phyloP scores from a whole-genome alignment of 192 early-diverging fungal genomes.

The Backusella tuberculispora region DNA sequence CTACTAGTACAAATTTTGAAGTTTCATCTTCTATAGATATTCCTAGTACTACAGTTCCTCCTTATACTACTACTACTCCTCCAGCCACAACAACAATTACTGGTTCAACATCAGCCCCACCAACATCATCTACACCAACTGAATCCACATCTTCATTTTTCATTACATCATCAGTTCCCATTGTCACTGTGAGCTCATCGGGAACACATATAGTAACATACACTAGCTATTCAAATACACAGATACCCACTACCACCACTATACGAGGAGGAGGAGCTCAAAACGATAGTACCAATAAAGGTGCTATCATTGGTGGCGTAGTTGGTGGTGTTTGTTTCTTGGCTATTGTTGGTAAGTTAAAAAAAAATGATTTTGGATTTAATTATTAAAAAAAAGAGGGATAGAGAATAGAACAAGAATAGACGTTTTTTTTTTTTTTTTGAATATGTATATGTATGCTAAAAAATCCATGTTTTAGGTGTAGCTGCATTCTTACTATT shows the following conservation, averaged over 20 bases:
- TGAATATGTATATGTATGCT: neutral
- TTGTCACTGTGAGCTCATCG: neutral
- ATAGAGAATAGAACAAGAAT: neutral
- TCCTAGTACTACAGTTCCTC: neutral
- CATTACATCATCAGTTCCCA: neutral
- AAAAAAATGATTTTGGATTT: too few relatives aligned
- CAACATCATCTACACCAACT: neutral
- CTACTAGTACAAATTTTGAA: neutral
- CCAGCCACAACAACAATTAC: neutral
- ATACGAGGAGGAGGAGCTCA: too few relatives aligned
- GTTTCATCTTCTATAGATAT: neutral
- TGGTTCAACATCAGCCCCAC: neutral
- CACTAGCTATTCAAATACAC: neutral
- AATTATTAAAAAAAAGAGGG: neutral
- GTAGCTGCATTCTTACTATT: slow-evolving; percentile 12
- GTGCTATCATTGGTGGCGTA: neutral
- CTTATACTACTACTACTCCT: neutral
- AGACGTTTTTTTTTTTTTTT: neutral
- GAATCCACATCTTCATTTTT: neutral
- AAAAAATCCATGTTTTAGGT: neutral
- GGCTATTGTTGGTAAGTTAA: neutral
- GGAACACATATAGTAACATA: slow-evolving; percentile 1
- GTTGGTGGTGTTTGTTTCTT: neutral
- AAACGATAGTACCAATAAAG: neutral
- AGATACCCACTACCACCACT: neutral